Conservation (phyloP, 371 early-diverging fungal genomes). For the Ordospora colligata region DNA sequence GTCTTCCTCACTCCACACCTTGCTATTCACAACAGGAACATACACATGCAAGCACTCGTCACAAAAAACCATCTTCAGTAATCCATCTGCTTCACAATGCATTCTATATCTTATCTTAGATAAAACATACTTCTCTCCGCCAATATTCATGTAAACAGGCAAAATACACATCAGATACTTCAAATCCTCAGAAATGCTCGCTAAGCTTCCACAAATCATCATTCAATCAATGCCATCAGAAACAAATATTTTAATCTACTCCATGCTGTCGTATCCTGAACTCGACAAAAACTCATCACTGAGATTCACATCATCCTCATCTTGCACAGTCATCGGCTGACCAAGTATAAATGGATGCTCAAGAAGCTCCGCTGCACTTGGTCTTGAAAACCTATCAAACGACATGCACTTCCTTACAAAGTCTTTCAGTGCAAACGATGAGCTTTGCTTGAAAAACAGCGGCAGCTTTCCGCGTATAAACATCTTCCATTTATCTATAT, state of each 20-base stretch:
- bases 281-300: constrained; percentile 6
- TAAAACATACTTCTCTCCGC: constrained; percentile 6
- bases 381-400: constrained; percentile 45
- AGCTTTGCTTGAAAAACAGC: constrained; percentile 37
- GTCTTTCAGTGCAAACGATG: constrained; percentile 46
- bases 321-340: neutral
- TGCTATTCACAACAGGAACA: constrained; percentile 26
- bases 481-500: constrained; percentile 39
- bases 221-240: neutral
- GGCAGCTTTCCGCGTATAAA: constrained; percentile 48
- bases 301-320: neutral
- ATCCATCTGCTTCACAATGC: neutral
- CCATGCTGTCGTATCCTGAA: neutral
- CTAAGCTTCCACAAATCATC: too few species aligned
- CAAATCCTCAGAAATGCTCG: neutral
- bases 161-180: constrained; percentile 3
- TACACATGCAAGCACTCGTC: neutral
- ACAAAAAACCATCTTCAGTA: neutral
- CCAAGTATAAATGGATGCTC: constrained; percentile 56
- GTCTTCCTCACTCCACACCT: neutral
- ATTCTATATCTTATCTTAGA: neutral
- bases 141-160: neutral
- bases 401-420: constrained; percentile 57
- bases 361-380: constrained; percentile 52
- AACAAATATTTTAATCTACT: constrained; percentile 10